phyloP scores from a whole-genome alignment of 2,329 filamentous ascomycete genomes.

The Penicillium brevicompactum region DNA sequence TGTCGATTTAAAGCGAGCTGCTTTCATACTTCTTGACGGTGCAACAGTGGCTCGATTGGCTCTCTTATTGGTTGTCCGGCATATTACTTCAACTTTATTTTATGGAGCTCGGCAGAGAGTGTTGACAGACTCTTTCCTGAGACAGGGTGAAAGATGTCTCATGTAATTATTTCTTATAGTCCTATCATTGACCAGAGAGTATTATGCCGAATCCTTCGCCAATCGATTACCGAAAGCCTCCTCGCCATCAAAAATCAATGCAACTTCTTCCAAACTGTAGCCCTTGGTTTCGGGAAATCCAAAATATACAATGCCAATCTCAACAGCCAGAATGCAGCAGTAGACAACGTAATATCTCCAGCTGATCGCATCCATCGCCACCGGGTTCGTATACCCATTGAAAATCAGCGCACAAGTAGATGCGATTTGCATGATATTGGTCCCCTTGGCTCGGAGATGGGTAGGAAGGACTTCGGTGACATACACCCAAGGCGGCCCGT shows the following conservation, averaged over 20 bases:
- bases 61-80: no score
- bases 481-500: conserved; percentile 8
- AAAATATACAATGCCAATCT: conserved; percentile 7
- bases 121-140: no score
- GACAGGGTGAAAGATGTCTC: no score
- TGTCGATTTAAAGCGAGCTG: no score
- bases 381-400: conserved; percentile 16
- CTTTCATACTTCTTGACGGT: no score
- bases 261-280: conserved; percentile 9
- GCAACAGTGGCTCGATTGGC: no score
- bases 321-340: conserved; percentile 10
- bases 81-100: no score
- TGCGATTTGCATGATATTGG: conserved; percentile 11
- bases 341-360: conserved; percentile 20
- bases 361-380: conserved; percentile 13
- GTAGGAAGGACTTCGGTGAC: conserved; percentile 12
- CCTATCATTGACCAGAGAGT: background rate
- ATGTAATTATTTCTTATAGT: no score
- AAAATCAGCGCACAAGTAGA: conserved; percentile 6
- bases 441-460: conserved; percentile 12
- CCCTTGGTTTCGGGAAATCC: conserved; percentile 9
- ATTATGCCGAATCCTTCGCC: background rate
- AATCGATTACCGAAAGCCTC: conserved; percentile 1
- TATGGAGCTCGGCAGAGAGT: no score
- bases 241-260: conserved; percentile 9